A percentile compares a stretch with the other conserved stretches of the same genome.
phyloP scores from a whole-genome alignment of 2,329 filamentous ascomycete species.

The Aspergillus brunneoviolaceus region DNA sequence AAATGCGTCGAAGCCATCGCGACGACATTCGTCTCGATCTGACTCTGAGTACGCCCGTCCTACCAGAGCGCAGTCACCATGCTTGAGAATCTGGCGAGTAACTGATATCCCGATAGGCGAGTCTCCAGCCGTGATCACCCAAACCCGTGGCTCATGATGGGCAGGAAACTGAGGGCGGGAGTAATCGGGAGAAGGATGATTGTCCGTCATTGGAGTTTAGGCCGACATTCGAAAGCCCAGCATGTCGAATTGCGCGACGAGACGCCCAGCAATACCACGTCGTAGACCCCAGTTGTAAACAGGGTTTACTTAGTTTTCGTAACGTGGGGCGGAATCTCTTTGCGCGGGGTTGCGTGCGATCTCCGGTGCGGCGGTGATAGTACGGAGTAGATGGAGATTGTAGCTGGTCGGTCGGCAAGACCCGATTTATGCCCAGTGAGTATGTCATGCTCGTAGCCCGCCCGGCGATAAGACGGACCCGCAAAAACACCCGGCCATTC shows the following conservation, averaged over 20 bases:
- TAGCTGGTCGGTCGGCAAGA: not conserved
- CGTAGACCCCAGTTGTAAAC: not conserved
- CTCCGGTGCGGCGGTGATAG: not conserved
- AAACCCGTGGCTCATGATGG: constrained; percentile 73
- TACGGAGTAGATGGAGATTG: not conserved
- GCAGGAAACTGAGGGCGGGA: constrained; percentile 54
- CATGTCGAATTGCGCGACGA: constrained; percentile 30
- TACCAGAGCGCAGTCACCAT: constrained; percentile 87
- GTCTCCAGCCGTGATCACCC: constrained; percentile 85
- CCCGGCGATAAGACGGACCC: constrained; percentile 5
- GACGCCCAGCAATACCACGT: not conserved
- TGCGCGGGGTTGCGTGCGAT: not conserved
- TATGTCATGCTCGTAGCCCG: constrained; percentile 7
- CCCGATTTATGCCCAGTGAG: not conserved
- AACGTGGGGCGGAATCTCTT: not conserved
- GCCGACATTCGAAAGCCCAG: constrained; percentile 22
- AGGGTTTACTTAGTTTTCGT: not conserved
- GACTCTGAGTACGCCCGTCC: constrained; percentile 78
- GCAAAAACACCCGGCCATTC: constrained; percentile 7
- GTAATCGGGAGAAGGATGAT: constrained; percentile 32
- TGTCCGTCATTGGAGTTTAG: constrained; percentile 37
- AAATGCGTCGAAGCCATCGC: constrained; percentile 76
- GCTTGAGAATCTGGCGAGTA: constrained; percentile 76
- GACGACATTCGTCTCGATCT: constrained; percentile 69
- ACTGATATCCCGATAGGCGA: constrained; percentile 82